phyloP scores from a whole-genome alignment of 2,329 filamentous ascomycete genomes.

The Phyllosticta paracitricarpa region DNA sequence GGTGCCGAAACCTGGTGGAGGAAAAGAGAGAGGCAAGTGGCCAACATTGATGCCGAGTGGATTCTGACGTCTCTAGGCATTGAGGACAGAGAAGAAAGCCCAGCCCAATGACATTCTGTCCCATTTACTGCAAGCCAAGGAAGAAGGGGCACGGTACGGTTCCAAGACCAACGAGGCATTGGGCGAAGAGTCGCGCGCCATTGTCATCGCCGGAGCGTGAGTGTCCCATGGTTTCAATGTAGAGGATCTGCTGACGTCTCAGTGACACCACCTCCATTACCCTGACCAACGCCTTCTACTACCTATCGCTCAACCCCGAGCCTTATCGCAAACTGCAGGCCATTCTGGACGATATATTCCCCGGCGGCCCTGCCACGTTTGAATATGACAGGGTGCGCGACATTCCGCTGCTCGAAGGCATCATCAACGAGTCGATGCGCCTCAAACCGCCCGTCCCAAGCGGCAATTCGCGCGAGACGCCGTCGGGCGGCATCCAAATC shows the following conservation, averaged over 20 bases:
- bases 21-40: slow-evolving; percentile 1
- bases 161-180: not conserved
- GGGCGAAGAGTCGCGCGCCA: slow-evolving; percentile 1
- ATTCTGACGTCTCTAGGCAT: not conserved
- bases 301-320: slow-evolving; percentile 31
- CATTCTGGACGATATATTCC: slow-evolving; percentile 25
- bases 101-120: slow-evolving; percentile 1
- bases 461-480: slow-evolving; percentile 28
- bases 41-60: not conserved
- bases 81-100: not conserved
- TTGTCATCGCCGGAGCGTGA: slow-evolving; percentile 6
- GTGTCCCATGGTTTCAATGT: not conserved
- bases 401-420: slow-evolving; percentile 27
- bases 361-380: slow-evolving; percentile 27
- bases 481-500: slow-evolving; percentile 28
- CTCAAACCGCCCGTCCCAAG: slow-evolving; percentile 31
- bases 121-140: slow-evolving; percentile 2
- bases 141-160: not conserved
- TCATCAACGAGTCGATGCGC: slow-evolving; percentile 33
- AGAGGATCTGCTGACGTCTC: not conserved
- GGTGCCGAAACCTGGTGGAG: slow-evolving; percentile 1
- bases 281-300: slow-evolving; percentile 33
- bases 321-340: slow-evolving; percentile 23
- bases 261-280: slow-evolving; percentile 37
- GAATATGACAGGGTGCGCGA: not conserved